phyloP scores from a whole-genome alignment of 2,329 filamentous ascomycete species.

The Penicillium sp. region DNA sequence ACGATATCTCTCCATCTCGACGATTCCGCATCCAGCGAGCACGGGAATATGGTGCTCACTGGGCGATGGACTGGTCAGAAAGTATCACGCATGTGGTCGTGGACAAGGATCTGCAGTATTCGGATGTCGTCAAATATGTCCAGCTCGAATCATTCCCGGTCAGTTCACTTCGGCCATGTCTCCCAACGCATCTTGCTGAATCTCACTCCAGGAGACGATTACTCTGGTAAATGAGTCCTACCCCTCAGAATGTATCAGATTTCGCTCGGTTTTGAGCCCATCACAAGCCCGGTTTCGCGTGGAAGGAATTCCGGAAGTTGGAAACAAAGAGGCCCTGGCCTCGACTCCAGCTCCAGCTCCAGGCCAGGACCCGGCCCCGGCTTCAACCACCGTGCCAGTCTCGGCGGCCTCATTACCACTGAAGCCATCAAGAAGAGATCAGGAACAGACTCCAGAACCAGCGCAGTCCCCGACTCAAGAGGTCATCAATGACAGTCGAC shows the following conservation, averaged over 20 bases:
- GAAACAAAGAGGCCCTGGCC: conserved; percentile 11
- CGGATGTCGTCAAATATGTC: conserved; percentile 63
- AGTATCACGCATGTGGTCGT: conserved; percentile 77
- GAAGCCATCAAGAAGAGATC: conserved; percentile 30
- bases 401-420: conserved; percentile 28
- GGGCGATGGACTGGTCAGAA: conserved; percentile 60
- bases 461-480: conserved; percentile 17
- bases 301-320: conserved; percentile 22
- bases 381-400: neutral
- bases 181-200: conserved; percentile 17
- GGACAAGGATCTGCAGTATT: conserved; percentile 67
- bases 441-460: conserved; percentile 16
- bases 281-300: conserved; percentile 55
- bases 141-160: conserved; percentile 53
- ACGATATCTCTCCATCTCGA: conserved; percentile 69
- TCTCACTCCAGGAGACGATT: conserved; percentile 28
- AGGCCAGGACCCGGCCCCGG: neutral
- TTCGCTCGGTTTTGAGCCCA: conserved; percentile 60
- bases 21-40: conserved; percentile 73
- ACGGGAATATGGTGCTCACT: conserved; percentile 72
- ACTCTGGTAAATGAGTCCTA: conserved; percentile 70
- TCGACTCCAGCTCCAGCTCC: conserved; percentile 2
- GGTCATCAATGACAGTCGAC: neutral
- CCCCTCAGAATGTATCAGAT: conserved; percentile 67
- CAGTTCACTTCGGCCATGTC: conserved; percentile 25